Conservation (phyloP, 257 asterid genomes). For the Plantago major region DNA sequence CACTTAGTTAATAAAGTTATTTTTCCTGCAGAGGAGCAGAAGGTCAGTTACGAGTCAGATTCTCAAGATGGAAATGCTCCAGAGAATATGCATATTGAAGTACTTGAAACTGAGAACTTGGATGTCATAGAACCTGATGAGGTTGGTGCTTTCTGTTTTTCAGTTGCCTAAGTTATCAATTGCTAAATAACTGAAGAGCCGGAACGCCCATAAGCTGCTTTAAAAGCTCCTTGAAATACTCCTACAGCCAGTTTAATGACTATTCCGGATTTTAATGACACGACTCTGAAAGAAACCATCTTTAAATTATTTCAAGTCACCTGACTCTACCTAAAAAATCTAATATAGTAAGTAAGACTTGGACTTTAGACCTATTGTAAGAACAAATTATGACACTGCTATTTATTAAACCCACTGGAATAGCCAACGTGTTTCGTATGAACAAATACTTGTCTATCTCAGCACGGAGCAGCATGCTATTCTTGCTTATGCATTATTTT, state of each 20-base stretch:
- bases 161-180: constrained; percentile 8
- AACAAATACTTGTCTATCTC: not conserved
- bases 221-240: too few species aligned
- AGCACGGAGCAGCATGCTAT: constrained; percentile 11
- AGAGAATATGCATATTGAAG: constrained; percentile 32
- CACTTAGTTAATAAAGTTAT: constrained; percentile 15
- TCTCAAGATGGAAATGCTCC: constrained; percentile 44
- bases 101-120: constrained; percentile 31
- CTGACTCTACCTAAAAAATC: constrained; percentile 6
- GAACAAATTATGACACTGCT: too few species aligned
- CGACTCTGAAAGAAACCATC: too few species aligned
- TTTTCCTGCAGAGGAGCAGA: constrained; percentile 37
- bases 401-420: too few species aligned
- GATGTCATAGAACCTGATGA: constrained; percentile 42
- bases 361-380: too few species aligned
- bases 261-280: too few species aligned
- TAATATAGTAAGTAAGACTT: not conserved
- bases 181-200: too few species aligned
- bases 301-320: too few species aligned
- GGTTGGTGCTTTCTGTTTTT: constrained; percentile 39
- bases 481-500: constrained; percentile 6
- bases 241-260: too few species aligned
- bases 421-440: too few species aligned
- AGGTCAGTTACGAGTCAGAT: constrained; percentile 27
- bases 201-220: too few species aligned